Evolutionary conservation across 106 monocot genomes (phyloP), one percentile per base, ranked within the genome.

Genomic region (Dendrobium catenatum): DNA sequence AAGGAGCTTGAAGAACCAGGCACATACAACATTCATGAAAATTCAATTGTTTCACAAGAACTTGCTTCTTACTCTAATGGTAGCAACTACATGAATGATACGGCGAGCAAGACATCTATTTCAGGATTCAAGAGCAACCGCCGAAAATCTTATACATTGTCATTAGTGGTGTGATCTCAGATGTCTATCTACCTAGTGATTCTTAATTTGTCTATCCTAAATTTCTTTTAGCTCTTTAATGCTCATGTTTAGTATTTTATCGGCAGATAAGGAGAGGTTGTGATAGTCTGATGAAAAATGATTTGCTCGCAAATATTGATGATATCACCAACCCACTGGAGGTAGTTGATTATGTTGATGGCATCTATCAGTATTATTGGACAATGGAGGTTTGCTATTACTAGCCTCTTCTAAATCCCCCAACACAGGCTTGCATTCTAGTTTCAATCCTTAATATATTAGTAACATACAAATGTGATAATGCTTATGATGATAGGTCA

Each of bases 341-440:
- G 75, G 89, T 85, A 58, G 85, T 72, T 15, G 87, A 85, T 47
- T 89, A 89, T 61, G 83, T 87, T 49, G 89, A 89, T 64, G 89
- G 85, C 42, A 89, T 89, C 58, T 87, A 89, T 76, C 68, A 85
- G 13, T 87, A 89, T 78, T 89, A 89, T 77, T 87, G 89, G 89
- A 46, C 66, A 1, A 87, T 83, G 80, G 89, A 89, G 89, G 89
- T 89, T 79, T 74, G 31, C 37, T 43, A 6, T 29, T 84, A 44
- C 48, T 31, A 33, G 18, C 49, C 11, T 64, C 20, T 70, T 37
- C 70, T 16, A 13, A 4, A 0, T 70, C 15, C 70, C 15, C 4
- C 3, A 16, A 16, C 37, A 70, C 3, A 22, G n/a, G 18, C 13
- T 31, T 70, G n/a, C 64, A 66, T 66, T 37, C 5, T 66, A 22